Evolutionary conservation across 495 filamentous ascomycete species (phyloP).

Genomic region (Tetracladium setigerum): DNA sequence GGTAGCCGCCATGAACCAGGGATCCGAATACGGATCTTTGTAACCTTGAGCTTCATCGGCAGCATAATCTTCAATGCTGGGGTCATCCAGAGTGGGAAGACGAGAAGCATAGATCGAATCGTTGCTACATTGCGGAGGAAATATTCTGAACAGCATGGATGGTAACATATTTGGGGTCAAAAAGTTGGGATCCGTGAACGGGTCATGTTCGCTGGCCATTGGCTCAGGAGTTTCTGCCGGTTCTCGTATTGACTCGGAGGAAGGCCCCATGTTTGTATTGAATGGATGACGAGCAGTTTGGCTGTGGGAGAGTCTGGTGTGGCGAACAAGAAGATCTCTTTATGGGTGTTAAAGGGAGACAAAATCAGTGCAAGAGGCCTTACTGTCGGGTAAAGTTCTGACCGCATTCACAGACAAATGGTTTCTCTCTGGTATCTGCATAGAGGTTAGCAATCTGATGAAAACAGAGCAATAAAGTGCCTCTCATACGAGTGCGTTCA

Average conservation of each 20-base stretch:
- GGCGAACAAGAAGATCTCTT: conserved; percentile 64
- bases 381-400: conserved; percentile 51
- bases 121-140: conserved; percentile 24
- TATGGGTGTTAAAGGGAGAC: conserved; percentile 37
- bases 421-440: conserved; percentile 48
- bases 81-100: conserved; percentile 9
- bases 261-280: not conserved
- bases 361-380: conserved; percentile 17
- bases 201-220: not conserved
- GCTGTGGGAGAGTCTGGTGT: conserved; percentile 61
- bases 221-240: not conserved
- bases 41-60: not conserved
- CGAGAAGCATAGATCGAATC: conserved; percentile 13
- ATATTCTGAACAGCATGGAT: conserved; percentile 4
- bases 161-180: conserved; percentile 6
- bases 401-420: conserved; percentile 44
- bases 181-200: conserved; percentile 12
- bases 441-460: not conserved
- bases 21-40: conserved; percentile 14
- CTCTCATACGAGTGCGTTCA: conserved; percentile 44
- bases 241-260: not conserved
- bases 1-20: conserved; percentile 42
- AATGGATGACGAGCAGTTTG: not conserved
- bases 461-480: not conserved
- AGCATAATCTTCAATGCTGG: not conserved